Conservation (phyloP, 192 early-diverging fungal genomes). For the Pecoramyces ruminantium region DNA sequence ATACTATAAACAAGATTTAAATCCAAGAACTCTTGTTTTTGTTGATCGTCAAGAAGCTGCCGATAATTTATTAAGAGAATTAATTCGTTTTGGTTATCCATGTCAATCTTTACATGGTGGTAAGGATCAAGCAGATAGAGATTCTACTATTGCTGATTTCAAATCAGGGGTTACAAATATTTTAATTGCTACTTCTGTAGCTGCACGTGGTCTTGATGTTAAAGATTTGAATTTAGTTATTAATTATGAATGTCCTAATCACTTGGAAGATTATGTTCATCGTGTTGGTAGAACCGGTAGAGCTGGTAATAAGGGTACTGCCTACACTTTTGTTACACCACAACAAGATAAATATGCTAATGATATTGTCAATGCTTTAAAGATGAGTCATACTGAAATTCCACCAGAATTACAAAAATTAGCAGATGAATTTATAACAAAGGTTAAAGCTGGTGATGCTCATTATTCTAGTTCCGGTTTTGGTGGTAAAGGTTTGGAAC, state of each 20-base stretch:
- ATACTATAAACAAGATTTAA: slow-evolving; percentile 32
- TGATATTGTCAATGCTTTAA: slow-evolving; percentile 78
- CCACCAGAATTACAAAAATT: slow-evolving; percentile 61
- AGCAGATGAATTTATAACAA: slow-evolving; percentile 59
- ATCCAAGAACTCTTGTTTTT: slow-evolving; percentile 71
- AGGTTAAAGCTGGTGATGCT: slow-evolving; percentile 60
- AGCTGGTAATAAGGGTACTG: slow-evolving; percentile 92
- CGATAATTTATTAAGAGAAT: slow-evolving; percentile 68
- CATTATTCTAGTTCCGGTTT: slow-evolving; percentile 62
- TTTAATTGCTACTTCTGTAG: slow-evolving; percentile 90
- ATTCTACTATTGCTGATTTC: slow-evolving; percentile 85
- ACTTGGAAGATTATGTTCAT: slow-evolving; percentile 98
- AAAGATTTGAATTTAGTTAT: slow-evolving; percentile 82
- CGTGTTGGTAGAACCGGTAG: slow-evolving; percentile 94
- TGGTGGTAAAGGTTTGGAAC: slow-evolving; percentile 91
- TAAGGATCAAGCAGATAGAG: slow-evolving; percentile 77
- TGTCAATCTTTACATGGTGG: slow-evolving; percentile 90
- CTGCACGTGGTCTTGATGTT: slow-evolving; percentile 88
- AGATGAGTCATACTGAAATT: slow-evolving; percentile 50
- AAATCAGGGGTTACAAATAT: slow-evolving; percentile 77
- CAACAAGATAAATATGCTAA: slow-evolving; percentile 87
- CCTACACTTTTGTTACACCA: slow-evolving; percentile 88
- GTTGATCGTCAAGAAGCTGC: slow-evolving; percentile 91
- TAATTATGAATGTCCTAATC: slow-evolving; percentile 94
- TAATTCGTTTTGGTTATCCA: slow-evolving; percentile 66